Conservation (phyloP, 495 filamentous ascomycete genomes). For the Hyaloscypha finlandica region DNA sequence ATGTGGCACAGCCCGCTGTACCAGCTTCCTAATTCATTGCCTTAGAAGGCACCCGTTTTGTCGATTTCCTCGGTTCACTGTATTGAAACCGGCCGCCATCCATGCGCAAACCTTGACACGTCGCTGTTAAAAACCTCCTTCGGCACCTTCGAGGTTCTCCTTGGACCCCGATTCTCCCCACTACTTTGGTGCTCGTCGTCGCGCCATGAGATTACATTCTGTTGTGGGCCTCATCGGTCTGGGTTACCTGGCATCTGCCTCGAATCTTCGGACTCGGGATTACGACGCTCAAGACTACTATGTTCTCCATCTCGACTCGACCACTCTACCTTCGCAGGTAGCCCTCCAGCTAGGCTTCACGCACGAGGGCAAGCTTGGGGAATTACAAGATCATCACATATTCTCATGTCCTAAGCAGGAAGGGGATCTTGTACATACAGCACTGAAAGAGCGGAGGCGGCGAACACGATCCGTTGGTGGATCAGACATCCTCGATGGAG, state of each 20-base stretch:
- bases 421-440: slow-evolving; percentile 41
- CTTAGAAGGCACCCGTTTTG: not conserved
- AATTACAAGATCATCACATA: slow-evolving; percentile 79
- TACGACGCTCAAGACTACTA: slow-evolving; percentile 67
- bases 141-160: not conserved
- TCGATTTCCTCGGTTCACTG: not conserved
- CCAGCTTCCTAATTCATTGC: not conserved
- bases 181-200: not conserved
- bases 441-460: slow-evolving; percentile 52
- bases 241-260: slow-evolving; percentile 44
- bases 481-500: slow-evolving; percentile 67
- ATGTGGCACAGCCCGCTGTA: not conserved
- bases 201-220: slow-evolving; percentile 29
- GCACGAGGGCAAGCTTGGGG: slow-evolving; percentile 82
- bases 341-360: slow-evolving; percentile 72
- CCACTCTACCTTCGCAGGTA: slow-evolving; percentile 61
- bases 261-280: slow-evolving; percentile 45
- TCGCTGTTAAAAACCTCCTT: slow-evolving; percentile 9
- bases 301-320: slow-evolving; percentile 62
- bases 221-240: slow-evolving; percentile 41
- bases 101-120: slow-evolving; percentile 22
- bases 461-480: slow-evolving; percentile 57
- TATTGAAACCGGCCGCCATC: slow-evolving; percentile 19
- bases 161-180: not conserved
- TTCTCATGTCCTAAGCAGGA: slow-evolving; percentile 70